Conservation (phyloP, 345 rosid genomes). For the Arabidopsis thaliana region DNA sequence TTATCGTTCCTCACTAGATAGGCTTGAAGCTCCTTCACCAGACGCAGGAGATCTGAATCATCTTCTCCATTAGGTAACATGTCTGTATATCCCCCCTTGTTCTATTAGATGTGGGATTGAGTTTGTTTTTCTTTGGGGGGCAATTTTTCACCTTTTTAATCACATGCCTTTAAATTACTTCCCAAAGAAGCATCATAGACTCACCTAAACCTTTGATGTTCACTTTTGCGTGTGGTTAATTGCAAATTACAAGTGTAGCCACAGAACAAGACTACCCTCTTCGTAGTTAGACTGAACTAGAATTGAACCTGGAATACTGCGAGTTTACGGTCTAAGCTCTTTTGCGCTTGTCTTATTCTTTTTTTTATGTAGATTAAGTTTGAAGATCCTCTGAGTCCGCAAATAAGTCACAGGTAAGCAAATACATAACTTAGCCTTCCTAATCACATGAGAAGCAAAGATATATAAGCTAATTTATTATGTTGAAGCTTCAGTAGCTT, state of each 20-base stretch:
- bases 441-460: conserved; percentile 24
- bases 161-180: conserved; percentile 18
- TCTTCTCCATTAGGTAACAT: conserved; percentile 59
- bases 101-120: conserved; percentile 24
- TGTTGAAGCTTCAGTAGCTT: conserved; percentile 33
- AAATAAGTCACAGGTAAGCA: conserved; percentile 41
- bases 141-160: conserved; percentile 38
- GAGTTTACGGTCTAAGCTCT: conserved; percentile 1
- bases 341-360: conserved; percentile 26
- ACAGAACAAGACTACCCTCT: conserved; percentile 24
- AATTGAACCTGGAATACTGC: neutral
- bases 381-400: conserved; percentile 40
- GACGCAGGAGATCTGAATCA: conserved; percentile 56
- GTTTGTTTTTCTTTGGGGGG: conserved; percentile 13
- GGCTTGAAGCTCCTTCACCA: conserved; percentile 73
- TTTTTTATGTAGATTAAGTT: conserved; percentile 34
- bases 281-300: neutral
- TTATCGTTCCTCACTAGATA: conserved; percentile 55
- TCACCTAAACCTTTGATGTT: conserved; percentile 46
- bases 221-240: conserved; percentile 28
- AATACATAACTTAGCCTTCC: conserved; percentile 37
- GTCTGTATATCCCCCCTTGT: neutral
- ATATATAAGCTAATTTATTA: conserved; percentile 1
- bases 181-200: conserved; percentile 31
- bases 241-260: conserved; percentile 19